Percentiles rank a stretch among this genome's conserved stretches.
These are phyloP conservation scores for Corylus heterophylla DNA, from an alignment of 306 rosid species.

Conservation along the genomic window DNA sequence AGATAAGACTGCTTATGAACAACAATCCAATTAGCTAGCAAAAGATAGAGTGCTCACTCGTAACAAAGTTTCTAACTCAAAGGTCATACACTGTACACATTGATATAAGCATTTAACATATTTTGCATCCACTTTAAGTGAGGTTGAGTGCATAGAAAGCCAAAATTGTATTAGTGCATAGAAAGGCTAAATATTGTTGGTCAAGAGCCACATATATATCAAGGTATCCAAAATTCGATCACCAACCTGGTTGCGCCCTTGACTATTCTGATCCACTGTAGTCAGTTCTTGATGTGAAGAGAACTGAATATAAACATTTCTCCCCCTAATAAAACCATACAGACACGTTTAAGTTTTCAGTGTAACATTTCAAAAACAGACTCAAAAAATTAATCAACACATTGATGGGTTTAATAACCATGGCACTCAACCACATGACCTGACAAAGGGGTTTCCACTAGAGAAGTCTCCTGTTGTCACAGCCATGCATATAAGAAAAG, in stretches of 20 bases:
- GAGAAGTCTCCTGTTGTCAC: neutral
- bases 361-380: neutral
- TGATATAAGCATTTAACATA: neutral
- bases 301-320: slow-evolving; percentile 14
- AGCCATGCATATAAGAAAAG: neutral
- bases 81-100: neutral
- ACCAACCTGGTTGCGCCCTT: slow-evolving; percentile 13
- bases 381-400: neutral
- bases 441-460: neutral
- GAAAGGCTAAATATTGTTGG: neutral
- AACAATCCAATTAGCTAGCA: neutral
- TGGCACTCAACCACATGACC: neutral
- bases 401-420: neutral
- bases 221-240: neutral
- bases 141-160: neutral
- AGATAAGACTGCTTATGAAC: neutral
- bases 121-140: neutral
- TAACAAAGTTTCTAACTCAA: neutral
- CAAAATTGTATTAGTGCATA: neutral
- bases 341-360: neutral
- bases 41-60: neutral
- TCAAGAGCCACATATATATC: neutral
- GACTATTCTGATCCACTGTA: slow-evolving; percentile 8
- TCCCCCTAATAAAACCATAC: slow-evolving; percentile 1
- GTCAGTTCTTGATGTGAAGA: slow-evolving; percentile 14